These are phyloP conservation scores for Bimuria novae-zelandiae DNA, from an alignment of 2,329 filamentous ascomycete genomes.

Conservation along the genomic window DNA sequence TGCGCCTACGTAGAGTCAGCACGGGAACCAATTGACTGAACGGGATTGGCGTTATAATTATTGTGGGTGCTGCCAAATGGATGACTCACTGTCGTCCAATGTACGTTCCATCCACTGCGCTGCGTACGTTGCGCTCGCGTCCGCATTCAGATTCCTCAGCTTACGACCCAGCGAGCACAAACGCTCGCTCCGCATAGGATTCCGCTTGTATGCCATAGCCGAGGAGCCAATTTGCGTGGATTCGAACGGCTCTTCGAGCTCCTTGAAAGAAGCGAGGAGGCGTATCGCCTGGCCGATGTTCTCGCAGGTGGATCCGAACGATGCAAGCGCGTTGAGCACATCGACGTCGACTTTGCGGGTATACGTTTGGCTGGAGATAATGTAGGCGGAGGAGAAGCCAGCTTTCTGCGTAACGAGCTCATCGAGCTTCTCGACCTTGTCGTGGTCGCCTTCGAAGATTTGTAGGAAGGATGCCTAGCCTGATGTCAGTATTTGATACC, in stretches of 20 bases:
- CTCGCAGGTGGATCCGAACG: constrained; percentile 77
- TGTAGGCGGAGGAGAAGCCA: constrained; percentile 65
- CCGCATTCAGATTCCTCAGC: constrained; percentile 58
- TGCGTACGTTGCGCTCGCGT: constrained; percentile 68
- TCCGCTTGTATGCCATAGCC: constrained; percentile 68
- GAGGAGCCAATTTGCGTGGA: constrained; percentile 62
- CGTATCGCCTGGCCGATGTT: constrained; percentile 76
- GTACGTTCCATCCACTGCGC: constrained; percentile 79
- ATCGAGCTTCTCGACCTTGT: constrained; percentile 66
- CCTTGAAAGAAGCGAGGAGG: constrained; percentile 75
- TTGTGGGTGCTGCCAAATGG: too few relatives aligned
- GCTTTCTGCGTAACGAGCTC: constrained; percentile 68
- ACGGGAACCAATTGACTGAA: neutral
- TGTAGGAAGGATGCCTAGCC: constrained; percentile 72
- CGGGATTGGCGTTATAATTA: too few relatives aligned
- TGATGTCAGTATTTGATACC: neutral
- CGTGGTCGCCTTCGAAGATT: constrained; percentile 66
- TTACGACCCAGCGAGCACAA: constrained; percentile 63
- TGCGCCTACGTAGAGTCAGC: constrained; percentile 49
- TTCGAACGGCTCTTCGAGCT: constrained; percentile 84
- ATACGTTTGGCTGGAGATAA: constrained; percentile 74
- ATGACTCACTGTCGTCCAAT: constrained; percentile 68
- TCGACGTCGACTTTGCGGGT: constrained; percentile 81
- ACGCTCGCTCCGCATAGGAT: constrained; percentile 64
- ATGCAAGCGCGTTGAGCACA: constrained; percentile 79